These are phyloP conservation scores for Kalaharituber pfeilii DNA, from an alignment of 2,329 filamentous ascomycete genomes.

Conservation along the genomic window DNA sequence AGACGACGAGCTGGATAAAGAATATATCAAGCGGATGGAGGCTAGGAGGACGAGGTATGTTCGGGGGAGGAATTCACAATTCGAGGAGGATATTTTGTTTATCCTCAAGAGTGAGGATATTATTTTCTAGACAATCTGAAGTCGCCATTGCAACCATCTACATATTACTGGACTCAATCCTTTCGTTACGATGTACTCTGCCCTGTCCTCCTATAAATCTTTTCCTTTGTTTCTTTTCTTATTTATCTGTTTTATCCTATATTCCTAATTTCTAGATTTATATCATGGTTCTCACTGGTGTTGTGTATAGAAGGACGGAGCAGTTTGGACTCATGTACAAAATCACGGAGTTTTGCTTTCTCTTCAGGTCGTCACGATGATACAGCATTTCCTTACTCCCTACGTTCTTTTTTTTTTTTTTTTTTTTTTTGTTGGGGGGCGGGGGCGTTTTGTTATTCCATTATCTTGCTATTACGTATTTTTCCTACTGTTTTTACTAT, in stretches of 20 bases:
- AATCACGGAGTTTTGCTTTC: too few species aligned
- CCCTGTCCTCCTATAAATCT: too few species aligned
- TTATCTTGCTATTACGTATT: neutral
- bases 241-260: neutral
- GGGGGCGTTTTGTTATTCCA: neutral
- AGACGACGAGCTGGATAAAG: neutral
- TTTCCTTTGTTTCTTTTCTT: neutral
- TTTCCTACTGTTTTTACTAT: neutral
- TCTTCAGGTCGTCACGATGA: too few species aligned
- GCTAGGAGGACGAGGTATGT: neutral
- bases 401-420: too few species aligned
- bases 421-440: too few species aligned
- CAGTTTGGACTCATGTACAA: too few species aligned
- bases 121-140: neutral
- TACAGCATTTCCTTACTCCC: too few species aligned
- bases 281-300: too few species aligned
- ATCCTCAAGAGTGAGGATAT: neutral
- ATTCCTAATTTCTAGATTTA: neutral
- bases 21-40: neutral
- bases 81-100: conserved; percentile 1
- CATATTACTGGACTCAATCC: too few species aligned
- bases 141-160: too few species aligned
- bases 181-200: too few species aligned
- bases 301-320: too few species aligned
- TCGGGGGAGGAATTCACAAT: neutral